Percentiles rank a stretch among this genome's conserved stretches.
These are phyloP conservation scores for Oxyria digyna DNA, from an alignment of 148 eudicot species.

Conservation along the genomic window DNA sequence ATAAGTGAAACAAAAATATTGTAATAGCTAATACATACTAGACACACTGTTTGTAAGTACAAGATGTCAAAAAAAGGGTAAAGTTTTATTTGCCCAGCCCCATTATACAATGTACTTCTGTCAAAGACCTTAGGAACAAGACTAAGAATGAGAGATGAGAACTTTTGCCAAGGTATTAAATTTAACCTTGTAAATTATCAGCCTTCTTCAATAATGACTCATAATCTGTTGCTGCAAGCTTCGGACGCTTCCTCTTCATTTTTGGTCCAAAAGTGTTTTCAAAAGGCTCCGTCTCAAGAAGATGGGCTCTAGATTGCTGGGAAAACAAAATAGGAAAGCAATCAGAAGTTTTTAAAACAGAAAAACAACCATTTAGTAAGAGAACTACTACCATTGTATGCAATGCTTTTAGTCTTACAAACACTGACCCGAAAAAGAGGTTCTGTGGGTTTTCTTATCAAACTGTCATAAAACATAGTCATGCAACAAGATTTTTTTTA, in stretches of 20 bases:
- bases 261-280: conserved; percentile 84
- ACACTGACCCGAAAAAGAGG: too few species aligned
- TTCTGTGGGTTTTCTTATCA: too few species aligned
- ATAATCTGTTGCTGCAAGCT: too few species aligned
- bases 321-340: conserved; percentile 3
- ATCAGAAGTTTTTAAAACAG: not conserved
- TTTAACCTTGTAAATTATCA: conserved; percentile 63
- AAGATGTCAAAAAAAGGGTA: not conserved
- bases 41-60: not conserved
- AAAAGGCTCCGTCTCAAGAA: conserved; percentile 73
- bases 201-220: too few species aligned
- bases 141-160: not conserved
- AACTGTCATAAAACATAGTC: too few species aligned
- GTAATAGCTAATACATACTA: conserved; percentile 51
- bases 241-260: conserved; percentile 66
- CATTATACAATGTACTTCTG: not conserved
- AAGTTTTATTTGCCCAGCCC: not conserved
- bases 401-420: not conserved
- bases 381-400: not conserved
- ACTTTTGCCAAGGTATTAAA: not conserved
- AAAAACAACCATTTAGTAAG: not conserved
- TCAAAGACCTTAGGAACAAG: not conserved
- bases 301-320: conserved; percentile 80
- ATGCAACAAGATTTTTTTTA: too few species aligned
- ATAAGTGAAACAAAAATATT: too few species aligned